Evolutionary conservation across 495 filamentous ascomycete species (phyloP), one percentile per base, ranked within the genome.

Genomic region (Lophium mytilinum): DNA sequence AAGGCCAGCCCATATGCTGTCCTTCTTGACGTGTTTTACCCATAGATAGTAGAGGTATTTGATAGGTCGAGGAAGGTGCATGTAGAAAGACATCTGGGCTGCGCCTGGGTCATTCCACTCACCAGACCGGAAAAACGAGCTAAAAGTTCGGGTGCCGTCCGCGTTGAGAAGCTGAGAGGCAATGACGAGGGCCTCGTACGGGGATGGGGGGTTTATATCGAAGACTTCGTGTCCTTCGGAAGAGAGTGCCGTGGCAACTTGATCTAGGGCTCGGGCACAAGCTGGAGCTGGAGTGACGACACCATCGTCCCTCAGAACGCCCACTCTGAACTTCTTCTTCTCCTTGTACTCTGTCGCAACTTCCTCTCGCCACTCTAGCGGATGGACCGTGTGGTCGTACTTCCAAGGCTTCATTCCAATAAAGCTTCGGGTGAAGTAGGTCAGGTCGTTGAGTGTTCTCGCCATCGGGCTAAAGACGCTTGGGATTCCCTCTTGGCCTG

Each of bases 391-490:
- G 52, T 89, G 80, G 62, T 97, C 93, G 66, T 95, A 95, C 58
- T 80, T 83, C 93, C 93, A 98, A 0, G 91, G 91, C 73, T 88
- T 71, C 89, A 95, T 94, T 17, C 79, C 72, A 39, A 96, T 76
- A 39, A 96, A 72, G 19, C 82, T 80, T 40, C 80, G 79, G n/a
- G 87, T 83, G 68, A 98, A 96, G 71, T 94, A 96, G 14, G 77
- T 78, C 36, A 98, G 72, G 66, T 98, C 92, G 40, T 80, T 81
- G 65, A 96, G 71, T 1, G 93, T 95, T 55, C 90, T 80, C 10
- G 93, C 80, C 93, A 98, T 96, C 3, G 92, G 92, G 52, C 87
- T 92, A 69, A 91, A 96, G 19, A 95, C 88, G 65, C 85, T 88
- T 2, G 87, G 79, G 35, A 98, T 83, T 3, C 91, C 92, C 69